Conservation (phyloP, 352 stramenopile species). For the Peronosclerospora sorghi region DNA sequence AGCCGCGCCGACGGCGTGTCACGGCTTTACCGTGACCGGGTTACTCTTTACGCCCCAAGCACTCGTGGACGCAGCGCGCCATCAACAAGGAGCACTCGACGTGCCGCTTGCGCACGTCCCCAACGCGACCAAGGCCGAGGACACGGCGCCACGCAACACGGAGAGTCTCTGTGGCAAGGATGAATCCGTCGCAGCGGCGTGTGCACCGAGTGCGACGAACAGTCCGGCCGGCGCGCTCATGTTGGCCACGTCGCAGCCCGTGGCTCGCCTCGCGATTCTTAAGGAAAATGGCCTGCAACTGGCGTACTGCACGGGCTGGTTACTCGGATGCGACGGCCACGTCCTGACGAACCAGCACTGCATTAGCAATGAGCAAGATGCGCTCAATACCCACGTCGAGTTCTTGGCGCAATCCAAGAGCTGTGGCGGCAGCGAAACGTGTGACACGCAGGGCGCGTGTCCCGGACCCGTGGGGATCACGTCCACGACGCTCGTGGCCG, state of each 20-base stretch:
- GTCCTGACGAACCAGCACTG: slow-evolving; percentile 77
- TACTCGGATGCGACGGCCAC: slow-evolving; percentile 66
- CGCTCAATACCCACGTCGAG: slow-evolving; percentile 53
- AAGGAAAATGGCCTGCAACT: slow-evolving; percentile 48
- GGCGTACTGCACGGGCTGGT: slow-evolving; percentile 60
- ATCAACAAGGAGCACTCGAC: slow-evolving; percentile 13
- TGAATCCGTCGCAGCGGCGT: slow-evolving; percentile 60
- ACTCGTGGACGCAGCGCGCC: slow-evolving; percentile 14
- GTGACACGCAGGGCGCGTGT: slow-evolving; percentile 33
- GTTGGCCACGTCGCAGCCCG: slow-evolving; percentile 30
- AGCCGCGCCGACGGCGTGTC: slow-evolving; percentile 15
- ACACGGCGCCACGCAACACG: slow-evolving; percentile 11
- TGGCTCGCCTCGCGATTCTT: slow-evolving; percentile 54
- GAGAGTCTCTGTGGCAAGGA: slow-evolving; percentile 61
- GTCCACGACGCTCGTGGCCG: slow-evolving; percentile 38
- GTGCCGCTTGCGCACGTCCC: slow-evolving; percentile 9
- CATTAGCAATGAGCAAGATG: slow-evolving; percentile 46
- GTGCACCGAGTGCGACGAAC: slow-evolving; percentile 25
- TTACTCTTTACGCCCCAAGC: slow-evolving; percentile 31
- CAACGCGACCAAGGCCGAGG: slow-evolving; percentile 4
- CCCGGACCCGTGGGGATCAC: slow-evolving; percentile 25
- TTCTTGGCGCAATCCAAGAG: slow-evolving; percentile 48
- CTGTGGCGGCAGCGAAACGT: slow-evolving; percentile 31
- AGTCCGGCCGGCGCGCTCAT: slow-evolving; percentile 20
- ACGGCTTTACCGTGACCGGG: slow-evolving; percentile 38